These are phyloP conservation scores for Mycena vulgaris DNA, from an alignment of 768 basidiomycete genomes.

Conservation along the genomic window DNA sequence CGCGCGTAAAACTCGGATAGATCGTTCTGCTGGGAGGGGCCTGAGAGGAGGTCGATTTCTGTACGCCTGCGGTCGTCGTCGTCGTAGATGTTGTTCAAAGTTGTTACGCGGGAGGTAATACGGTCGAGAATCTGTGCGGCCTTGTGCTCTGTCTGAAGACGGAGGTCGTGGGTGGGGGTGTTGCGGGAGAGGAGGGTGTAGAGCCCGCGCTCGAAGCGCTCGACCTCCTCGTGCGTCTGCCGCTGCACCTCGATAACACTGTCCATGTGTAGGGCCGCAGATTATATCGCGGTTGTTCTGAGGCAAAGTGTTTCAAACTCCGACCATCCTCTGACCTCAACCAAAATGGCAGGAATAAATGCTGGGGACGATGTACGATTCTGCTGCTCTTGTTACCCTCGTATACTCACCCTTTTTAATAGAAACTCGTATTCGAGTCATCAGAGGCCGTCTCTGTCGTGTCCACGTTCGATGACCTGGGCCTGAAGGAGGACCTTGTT, in stretches of 20 bases:
- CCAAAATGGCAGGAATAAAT: conserved; percentile 86
- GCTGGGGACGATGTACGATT: conserved; percentile 85
- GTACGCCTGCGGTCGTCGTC: conserved; percentile 80
- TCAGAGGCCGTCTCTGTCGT: conserved; percentile 93
- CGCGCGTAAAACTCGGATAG: conserved; percentile 96
- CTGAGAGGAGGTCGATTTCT: conserved; percentile 78
- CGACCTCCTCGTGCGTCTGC: conserved; percentile 95
- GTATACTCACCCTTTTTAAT: conserved; percentile 11
- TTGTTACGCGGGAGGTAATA: conserved; percentile 76
- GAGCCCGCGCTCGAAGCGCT: conserved; percentile 90
- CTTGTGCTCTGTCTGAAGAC: conserved; percentile 87
- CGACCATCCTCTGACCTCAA: conserved; percentile 59
- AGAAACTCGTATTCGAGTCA: conserved; percentile 94
- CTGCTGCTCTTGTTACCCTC: conserved; percentile 18
- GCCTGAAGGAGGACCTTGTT: conserved; percentile 94
- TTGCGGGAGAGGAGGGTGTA: conserved; percentile 86
- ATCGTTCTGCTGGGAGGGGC: conserved; percentile 74
- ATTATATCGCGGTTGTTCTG: conserved; percentile 35
- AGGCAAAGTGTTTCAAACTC: conserved; percentile 67
- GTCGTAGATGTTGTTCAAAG: conserved; percentile 81
- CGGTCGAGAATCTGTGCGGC: conserved; percentile 92
- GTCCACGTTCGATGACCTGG: conserved; percentile 91
- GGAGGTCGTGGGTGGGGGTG: conserved; percentile 72
- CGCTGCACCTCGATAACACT: conserved; percentile 95
- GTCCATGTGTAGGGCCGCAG: too few species aligned